Conservation (phyloP, 2,329 filamentous ascomycete genomes). For the Sporothrix mexicana region DNA sequence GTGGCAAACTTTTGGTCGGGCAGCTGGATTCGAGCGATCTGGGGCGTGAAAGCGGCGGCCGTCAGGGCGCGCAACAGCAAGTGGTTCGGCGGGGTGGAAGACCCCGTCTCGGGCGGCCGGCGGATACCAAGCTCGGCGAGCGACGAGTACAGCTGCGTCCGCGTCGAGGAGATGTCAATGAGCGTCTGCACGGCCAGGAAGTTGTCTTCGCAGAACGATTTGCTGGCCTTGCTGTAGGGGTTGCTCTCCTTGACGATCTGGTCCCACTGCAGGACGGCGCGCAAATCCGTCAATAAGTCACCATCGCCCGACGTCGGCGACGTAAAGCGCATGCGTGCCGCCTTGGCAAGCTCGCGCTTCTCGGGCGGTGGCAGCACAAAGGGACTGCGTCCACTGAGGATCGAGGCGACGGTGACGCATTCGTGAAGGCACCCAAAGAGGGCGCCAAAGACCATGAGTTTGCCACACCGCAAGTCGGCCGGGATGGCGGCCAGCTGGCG, state of each 20-base stretch:
- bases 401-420: conserved; percentile 85
- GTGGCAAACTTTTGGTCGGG: conserved; percentile 95
- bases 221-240: conserved; percentile 64
- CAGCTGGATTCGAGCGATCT: conserved; percentile 89
- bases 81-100: conserved; percentile 37
- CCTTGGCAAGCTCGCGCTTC: conserved; percentile 80
- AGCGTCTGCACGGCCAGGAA: conserved; percentile 85
- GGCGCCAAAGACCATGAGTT: conserved; percentile 92
- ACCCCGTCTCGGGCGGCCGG: conserved; percentile 47
- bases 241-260: conserved; percentile 61
- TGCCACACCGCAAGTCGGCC: conserved; percentile 88
- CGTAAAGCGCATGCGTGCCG: conserved; percentile 75
- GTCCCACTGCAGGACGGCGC: conserved; percentile 83
- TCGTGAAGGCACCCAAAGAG: conserved; percentile 93
- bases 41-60: conserved; percentile 78
- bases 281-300: conserved; percentile 85
- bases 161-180: conserved; percentile 85
- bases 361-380: conserved; percentile 84
- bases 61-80: conserved; percentile 71
- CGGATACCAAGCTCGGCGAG: conserved; percentile 86
- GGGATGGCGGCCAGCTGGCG: conserved; percentile 95
- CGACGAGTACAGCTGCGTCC: conserved; percentile 82
- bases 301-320: conserved; percentile 68
- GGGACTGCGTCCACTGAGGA: conserved; percentile 79
- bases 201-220: conserved; percentile 81